phyloP scores from a whole-genome alignment of 495 filamentous ascomycete genomes.

The Xylaria venustula region DNA sequence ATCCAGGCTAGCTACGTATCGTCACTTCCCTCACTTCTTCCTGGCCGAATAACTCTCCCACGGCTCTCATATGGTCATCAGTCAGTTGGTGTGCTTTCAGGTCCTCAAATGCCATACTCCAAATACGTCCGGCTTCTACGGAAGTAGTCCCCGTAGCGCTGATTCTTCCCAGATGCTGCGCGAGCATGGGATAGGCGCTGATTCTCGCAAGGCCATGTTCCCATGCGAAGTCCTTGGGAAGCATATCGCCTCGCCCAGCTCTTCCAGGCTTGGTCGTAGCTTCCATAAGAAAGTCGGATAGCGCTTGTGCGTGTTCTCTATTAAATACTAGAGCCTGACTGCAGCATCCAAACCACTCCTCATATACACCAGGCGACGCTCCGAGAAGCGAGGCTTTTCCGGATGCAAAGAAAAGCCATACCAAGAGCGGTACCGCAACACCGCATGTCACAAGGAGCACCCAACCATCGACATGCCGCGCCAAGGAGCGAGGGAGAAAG shows the following conservation, averaged over 20 bases:
- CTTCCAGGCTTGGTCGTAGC: conserved; percentile 11
- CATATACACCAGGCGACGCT: conserved; percentile 37
- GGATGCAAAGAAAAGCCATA: conserved; percentile 42
- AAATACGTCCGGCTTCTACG: conserved; percentile 28
- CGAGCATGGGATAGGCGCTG: conserved; percentile 33
- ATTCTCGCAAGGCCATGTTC: conserved; percentile 29
- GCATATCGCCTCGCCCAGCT: conserved; percentile 29
- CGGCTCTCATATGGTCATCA: conserved; percentile 18
- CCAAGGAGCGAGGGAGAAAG: conserved; percentile 20
- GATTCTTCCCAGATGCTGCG: conserved; percentile 27
- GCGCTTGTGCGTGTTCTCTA: conserved; percentile 29
- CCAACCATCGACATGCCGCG: conserved; percentile 31
- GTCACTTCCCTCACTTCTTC: conserved; percentile 21
- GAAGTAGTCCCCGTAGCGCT: conserved; percentile 30
- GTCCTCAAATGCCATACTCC: conserved; percentile 35
- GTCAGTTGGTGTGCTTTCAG: conserved; percentile 22
- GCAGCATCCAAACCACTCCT: conserved; percentile 45
- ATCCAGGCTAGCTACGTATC: not conserved
- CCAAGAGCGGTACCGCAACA: conserved; percentile 37
- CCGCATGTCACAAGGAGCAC: conserved; percentile 39
- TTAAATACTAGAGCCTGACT: conserved; percentile 48
- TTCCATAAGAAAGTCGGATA: conserved; percentile 27
- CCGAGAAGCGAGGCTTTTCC: conserved; percentile 46
- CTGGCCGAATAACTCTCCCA: conserved; percentile 24
- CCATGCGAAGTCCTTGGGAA: conserved; percentile 30